These are phyloP conservation scores for Marasmius oreades DNA, from an alignment of 1,284 basidiomycete species.

Conservation along the genomic window DNA sequence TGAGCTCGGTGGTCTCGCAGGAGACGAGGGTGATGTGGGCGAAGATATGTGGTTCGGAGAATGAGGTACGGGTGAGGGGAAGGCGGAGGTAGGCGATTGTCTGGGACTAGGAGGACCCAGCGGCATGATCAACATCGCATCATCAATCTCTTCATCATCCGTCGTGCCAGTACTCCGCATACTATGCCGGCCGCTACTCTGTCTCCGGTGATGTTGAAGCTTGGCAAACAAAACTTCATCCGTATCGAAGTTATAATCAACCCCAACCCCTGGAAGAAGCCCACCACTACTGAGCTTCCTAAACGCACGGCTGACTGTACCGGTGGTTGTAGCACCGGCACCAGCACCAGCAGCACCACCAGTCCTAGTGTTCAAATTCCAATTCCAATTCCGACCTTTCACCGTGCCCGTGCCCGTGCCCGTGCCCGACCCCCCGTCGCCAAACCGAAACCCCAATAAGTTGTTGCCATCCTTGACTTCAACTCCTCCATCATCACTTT, in stretches of 20 bases:
- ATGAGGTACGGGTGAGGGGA: conserved; percentile 16
- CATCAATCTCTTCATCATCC: conserved; percentile 67
- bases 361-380: too few species aligned
- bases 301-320: too few species aligned
- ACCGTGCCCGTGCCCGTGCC: too few species aligned
- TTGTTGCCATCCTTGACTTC: not conserved
- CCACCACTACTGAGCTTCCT: too few species aligned
- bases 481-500: not conserved
- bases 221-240: not conserved
- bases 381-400: too few species aligned
- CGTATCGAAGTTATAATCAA: not conserved
- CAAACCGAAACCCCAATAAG: not conserved
- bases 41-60: not conserved
- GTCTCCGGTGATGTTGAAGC: conserved; percentile 21
- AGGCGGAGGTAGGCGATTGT: conserved; percentile 9
- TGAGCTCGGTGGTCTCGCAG: not conserved
- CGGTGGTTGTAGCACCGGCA: too few species aligned
- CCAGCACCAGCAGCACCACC: too few species aligned
- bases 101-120: conserved; percentile 40
- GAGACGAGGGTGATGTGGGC: conserved; percentile 25
- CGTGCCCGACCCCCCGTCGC: not conserved
- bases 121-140: conserved; percentile 73
- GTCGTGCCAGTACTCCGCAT: not conserved
- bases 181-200: conserved; percentile 15
- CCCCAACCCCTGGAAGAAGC: not conserved